Evolutionary conservation across 257 asterid genomes (phyloP), one percentile per base, ranked within the genome.

Genomic region (Ajuga chamaepitys): DNA sequence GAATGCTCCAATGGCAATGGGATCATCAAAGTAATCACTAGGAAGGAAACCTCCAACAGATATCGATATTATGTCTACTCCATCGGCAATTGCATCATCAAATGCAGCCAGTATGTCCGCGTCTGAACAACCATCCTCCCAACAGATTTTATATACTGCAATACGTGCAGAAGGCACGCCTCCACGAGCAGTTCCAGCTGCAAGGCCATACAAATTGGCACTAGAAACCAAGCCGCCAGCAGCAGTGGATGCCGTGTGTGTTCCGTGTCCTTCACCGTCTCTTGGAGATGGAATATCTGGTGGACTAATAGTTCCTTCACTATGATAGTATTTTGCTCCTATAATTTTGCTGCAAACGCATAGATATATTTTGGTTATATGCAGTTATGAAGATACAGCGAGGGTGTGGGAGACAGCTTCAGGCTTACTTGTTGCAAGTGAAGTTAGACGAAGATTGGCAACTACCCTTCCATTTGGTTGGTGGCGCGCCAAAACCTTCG

Each of bases 191-290:
- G 79, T 79, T 52, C 89, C 94, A 0, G 42, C 57, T 0, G 73
- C 94, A 5, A 86, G 60, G 35, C 78, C 81, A 5, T 70, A 67
- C 42, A 86, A 37, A 68, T 53, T 77, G 14, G 89, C 85, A 0
- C 74, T 71, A 9, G 74, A 11, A 5, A 83, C 88, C 0, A 58
- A 0, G 0, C 64, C 14, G 0, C 94, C 88, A 0, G 80, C 83
- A 11, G 85, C 86, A 1, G 77, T 86, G 40, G 87, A 86, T 2
- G 94, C 42, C 1, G 94, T 86, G 75, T 86, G 88, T 1, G 83
- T 34, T 22, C 89, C 89, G 20, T 86, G 94, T 1, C 89, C 94
- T 41, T 56, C 80, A 0, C 77, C 28, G 9, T 83, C 89, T 77
- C 94, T 70, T 1, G 94, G 87, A 2, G 87, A 81, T 2, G 76